These are phyloP conservation scores for Tetracladium setigerum DNA, from an alignment of 495 filamentous ascomycete species.

Conservation along the genomic window DNA sequence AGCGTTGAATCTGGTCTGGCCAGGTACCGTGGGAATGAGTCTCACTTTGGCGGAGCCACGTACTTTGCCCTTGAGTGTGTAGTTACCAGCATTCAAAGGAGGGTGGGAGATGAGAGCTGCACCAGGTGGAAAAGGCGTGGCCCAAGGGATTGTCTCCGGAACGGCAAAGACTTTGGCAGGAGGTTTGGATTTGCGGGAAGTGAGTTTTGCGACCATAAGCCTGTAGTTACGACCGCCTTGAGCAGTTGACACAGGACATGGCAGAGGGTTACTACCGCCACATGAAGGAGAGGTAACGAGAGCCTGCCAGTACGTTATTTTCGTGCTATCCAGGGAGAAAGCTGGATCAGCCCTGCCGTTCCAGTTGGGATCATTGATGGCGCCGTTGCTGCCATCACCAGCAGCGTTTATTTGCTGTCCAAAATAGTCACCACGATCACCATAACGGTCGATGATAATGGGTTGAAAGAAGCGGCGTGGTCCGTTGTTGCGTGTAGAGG, in stretches of 20 bases:
- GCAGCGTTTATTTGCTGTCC: constrained; percentile 22
- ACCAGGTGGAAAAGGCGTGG: constrained; percentile 17
- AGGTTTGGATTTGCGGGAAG: constrained; percentile 10
- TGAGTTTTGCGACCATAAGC: constrained; percentile 17
- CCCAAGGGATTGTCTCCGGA: constrained; percentile 17
- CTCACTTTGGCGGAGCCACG: constrained; percentile 6
- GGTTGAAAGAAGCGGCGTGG: constrained; percentile 22
- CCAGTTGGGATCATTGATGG: constrained; percentile 23
- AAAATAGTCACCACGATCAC: constrained; percentile 19
- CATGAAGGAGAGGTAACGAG: constrained; percentile 11
- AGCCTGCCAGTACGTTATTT: constrained; percentile 19
- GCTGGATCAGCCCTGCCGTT: constrained; percentile 22
- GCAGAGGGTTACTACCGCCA: constrained; percentile 15
- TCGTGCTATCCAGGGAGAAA: constrained; percentile 20
- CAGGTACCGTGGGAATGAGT: not conserved
- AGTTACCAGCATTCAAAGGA: constrained; percentile 5
- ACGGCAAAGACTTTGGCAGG: constrained; percentile 1
- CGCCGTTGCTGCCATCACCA: constrained; percentile 19
- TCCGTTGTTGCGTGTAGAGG: constrained; percentile 23
- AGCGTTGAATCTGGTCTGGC: not conserved
- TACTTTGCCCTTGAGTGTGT: constrained; percentile 13
- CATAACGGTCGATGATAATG: constrained; percentile 21
- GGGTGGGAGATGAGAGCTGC: not conserved
- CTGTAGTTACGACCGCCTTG: constrained; percentile 8
- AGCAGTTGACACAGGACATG: constrained; percentile 17